Conservation (phyloP, 768 basidiomycete genomes). For the Tubosaeta sp. region DNA sequence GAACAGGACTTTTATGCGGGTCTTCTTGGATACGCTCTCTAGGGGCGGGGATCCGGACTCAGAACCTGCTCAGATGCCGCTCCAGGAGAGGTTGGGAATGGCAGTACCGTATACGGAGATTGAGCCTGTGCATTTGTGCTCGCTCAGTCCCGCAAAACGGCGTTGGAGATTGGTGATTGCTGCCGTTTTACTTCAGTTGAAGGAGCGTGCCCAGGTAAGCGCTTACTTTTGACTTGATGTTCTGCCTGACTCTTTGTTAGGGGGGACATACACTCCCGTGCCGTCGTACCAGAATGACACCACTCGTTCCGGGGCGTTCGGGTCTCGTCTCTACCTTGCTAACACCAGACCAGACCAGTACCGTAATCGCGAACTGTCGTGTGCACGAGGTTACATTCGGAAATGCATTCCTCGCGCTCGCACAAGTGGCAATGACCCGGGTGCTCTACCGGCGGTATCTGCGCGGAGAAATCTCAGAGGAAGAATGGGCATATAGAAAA, state of each 20-base stretch:
- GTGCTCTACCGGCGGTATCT: constrained; percentile 45
- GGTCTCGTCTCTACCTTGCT: constrained; percentile 21
- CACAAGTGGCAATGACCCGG: constrained; percentile 50
- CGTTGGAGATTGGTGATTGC: neutral
- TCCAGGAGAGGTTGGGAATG: constrained; percentile 4
- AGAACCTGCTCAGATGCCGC: neutral
- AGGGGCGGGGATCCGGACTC: neutral
- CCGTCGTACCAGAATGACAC: constrained; percentile 33
- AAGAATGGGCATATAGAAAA: constrained; percentile 51
- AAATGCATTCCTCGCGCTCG: constrained; percentile 44
- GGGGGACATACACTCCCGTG: constrained; percentile 57
- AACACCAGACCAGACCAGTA: constrained; percentile 26
- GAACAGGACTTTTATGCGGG: constrained; percentile 38
- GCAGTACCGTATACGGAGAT: constrained; percentile 8
- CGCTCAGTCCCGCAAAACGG: neutral
- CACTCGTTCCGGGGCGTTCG: constrained; percentile 35
- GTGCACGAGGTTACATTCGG: constrained; percentile 46
- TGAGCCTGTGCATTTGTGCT: constrained; percentile 2
- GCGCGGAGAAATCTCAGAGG: constrained; percentile 43
- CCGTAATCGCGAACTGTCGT: constrained; percentile 38
- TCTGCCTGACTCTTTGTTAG: constrained; percentile 25
- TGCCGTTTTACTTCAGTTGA: neutral
- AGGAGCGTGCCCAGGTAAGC: neutral
- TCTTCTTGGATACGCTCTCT: constrained; percentile 11
- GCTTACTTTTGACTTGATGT: neutral